These are phyloP conservation scores for Rutidosis leptorrhynchoides DNA, from an alignment of 129 eudicot species.

Conservation along the genomic window DNA sequence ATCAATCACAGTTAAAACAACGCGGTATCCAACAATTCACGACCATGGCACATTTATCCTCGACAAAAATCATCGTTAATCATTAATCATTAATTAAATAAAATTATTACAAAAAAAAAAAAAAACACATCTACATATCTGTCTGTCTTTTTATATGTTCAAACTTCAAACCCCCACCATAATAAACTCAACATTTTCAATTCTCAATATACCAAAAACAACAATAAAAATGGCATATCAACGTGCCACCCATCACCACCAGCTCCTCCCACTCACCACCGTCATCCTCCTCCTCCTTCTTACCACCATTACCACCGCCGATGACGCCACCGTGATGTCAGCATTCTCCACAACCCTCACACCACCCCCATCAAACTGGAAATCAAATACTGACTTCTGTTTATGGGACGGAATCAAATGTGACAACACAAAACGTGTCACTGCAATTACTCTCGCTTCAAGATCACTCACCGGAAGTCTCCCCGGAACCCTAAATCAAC, in stretches of 20 bases:
- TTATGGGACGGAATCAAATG: conserved; percentile 46
- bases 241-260: conserved; percentile 32
- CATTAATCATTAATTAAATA: too few relatives aligned
- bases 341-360: conserved; percentile 31
- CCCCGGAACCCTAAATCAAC: conserved; percentile 43
- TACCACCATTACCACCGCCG: conserved; percentile 31
- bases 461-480: conserved; percentile 47
- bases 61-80: background rate
- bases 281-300: conserved; percentile 25
- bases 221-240: conserved; percentile 28
- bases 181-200: background rate
- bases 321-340: conserved; percentile 47
- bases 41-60: background rate
- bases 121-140: background rate
- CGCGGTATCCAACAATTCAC: background rate
- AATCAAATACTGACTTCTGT: conserved; percentile 33
- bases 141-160: background rate
- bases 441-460: conserved; percentile 39
- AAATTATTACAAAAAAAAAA: too few relatives aligned
- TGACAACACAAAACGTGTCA: conserved; percentile 41
- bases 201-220: background rate
- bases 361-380: conserved; percentile 43
- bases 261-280: conserved; percentile 26
- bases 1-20: background rate
- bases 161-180: background rate